These are phyloP conservation scores for Pseudomassariella vexata DNA, from an alignment of 2,329 filamentous ascomycete genomes.

Conservation along the genomic window DNA sequence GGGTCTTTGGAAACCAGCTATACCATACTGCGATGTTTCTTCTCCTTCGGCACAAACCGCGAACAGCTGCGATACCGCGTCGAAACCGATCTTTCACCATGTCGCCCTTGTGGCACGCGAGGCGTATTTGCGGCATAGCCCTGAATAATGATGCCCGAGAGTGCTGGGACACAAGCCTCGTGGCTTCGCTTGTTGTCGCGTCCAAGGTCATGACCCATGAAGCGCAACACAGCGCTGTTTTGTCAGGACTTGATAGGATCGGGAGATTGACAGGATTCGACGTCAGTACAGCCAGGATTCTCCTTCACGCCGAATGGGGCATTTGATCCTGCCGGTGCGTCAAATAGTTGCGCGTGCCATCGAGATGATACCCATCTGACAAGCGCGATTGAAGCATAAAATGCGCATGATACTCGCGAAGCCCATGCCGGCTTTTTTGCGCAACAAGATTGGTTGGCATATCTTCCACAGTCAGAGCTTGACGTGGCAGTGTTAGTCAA, in stretches of 20 bases:
- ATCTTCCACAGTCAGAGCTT: no score
- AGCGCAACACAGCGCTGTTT: slow-evolving; percentile 36
- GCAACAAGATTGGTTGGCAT: no score
- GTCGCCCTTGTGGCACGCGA: slow-evolving; percentile 42
- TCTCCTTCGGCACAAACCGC: slow-evolving; percentile 44
- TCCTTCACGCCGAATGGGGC: slow-evolving; percentile 20
- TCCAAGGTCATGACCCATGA: slow-evolving; percentile 41
- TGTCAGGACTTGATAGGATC: slow-evolving; percentile 31
- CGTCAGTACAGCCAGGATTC: slow-evolving; percentile 16
- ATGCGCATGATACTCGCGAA: no score
- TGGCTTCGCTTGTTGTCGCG: slow-evolving; percentile 38
- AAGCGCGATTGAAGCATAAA: no score
- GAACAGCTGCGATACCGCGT: slow-evolving; percentile 28
- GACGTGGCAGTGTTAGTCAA: no score
- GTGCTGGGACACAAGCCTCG: slow-evolving; percentile 41
- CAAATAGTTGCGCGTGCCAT: no score
- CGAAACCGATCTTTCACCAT: slow-evolving; percentile 22
- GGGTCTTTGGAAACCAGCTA: slow-evolving; percentile 46
- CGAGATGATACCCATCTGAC: no score
- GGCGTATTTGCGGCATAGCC: slow-evolving; percentile 42
- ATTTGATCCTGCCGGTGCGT: no score
- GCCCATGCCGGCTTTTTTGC: no score
- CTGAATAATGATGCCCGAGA: slow-evolving; percentile 37
- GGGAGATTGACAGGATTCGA: slow-evolving; percentile 36
- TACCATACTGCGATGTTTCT: slow-evolving; percentile 51